Base-by-base conservation (phyloP, 208 protist species). In the Wallacemonas sp. region DNA sequence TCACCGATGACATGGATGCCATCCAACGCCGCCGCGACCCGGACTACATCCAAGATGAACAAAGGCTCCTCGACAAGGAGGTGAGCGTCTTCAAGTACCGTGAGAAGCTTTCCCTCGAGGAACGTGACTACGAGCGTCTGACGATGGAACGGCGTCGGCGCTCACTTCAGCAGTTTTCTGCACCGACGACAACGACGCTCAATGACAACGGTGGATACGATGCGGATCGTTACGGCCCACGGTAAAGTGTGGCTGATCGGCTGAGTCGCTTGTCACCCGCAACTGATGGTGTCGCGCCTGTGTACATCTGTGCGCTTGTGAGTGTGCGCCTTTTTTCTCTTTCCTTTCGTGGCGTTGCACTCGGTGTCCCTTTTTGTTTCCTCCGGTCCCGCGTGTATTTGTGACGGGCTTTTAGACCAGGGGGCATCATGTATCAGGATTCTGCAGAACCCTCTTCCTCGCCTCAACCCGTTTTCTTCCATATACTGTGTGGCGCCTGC, bases 81-180 rank as follows among this genome's bases (percentile, higher is more conserved):
- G 81, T 93, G 19, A 89, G 79, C 60, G 81, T 93, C 24, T 90
- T 90, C 67, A 71, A 76, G 62, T 89, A 90, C 50, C 76, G 87
- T 22, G 78, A 89, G 63, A 75, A 76, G 37, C 74, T 93, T 17
- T 74, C 67, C 0, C 32, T 76, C 34, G 87, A 93, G 66, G 83
- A 91, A 58, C 71, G 73, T 21, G 83, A 90, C 45, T 93, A 87
- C 64, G 87, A 93, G 71, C 69, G 79, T 2, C 73, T 93, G 2
- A 78, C 79, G 21, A 77, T 80, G 54, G 80, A 90, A 69, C 77
- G 83, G 4, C 77, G 81, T 3, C 76, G 77, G 61, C 63, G 69
- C 1, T 48, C 36, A 21, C 39, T 48, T 24, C 65, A 71, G 46
- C 61, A 55, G 52, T 54, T 68, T 38, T 61, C 54, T 33, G n/a